These are phyloP conservation scores for Yarrowia deformans DNA, from an alignment of 805 yeast species.

Conservation along the genomic window DNA sequence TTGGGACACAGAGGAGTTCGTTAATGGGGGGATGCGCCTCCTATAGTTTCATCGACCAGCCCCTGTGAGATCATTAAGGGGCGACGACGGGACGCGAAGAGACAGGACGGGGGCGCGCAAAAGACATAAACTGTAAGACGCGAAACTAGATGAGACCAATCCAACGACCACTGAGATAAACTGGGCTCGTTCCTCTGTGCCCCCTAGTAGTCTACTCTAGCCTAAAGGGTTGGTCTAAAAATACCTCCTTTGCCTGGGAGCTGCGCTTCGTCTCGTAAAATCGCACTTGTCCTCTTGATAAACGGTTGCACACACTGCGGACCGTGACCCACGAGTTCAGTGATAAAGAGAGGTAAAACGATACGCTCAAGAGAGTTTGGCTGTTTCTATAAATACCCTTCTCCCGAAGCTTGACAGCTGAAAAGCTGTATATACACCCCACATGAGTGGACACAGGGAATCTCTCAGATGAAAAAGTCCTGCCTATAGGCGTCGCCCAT, in stretches of 20 bases:
- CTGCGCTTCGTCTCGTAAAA: conserved; percentile 28
- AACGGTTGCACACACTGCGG: conserved; percentile 1
- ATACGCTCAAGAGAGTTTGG: neutral
- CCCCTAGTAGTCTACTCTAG: too few relatives aligned
- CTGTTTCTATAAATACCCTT: conserved; percentile 14
- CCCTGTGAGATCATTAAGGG: conserved; percentile 7
- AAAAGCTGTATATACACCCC: neutral
- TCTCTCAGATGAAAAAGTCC: too few relatives aligned
- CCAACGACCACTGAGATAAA: too few relatives aligned
- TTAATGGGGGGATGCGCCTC: neutral
- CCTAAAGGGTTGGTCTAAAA: neutral
- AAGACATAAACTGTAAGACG: too few relatives aligned
- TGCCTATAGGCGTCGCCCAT: too few relatives aligned
- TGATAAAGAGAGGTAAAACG: neutral
- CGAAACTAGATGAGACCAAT: too few relatives aligned
- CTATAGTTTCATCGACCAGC: conserved; percentile 1
- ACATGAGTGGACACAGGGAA: too few relatives aligned
- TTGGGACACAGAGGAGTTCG: conserved; percentile 1
- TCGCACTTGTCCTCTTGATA: conserved; percentile 19
- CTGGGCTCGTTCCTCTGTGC: too few relatives aligned
- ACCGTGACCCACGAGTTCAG: neutral
- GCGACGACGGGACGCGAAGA: too few relatives aligned
- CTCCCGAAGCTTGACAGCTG: too few relatives aligned
- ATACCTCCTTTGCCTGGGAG: conserved; percentile 10
- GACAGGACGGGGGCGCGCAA: too few relatives aligned